These are phyloP conservation scores for Oryza meyeriana DNA, from an alignment of 176 grass and related monocot genomes.

Conservation along the genomic window DNA sequence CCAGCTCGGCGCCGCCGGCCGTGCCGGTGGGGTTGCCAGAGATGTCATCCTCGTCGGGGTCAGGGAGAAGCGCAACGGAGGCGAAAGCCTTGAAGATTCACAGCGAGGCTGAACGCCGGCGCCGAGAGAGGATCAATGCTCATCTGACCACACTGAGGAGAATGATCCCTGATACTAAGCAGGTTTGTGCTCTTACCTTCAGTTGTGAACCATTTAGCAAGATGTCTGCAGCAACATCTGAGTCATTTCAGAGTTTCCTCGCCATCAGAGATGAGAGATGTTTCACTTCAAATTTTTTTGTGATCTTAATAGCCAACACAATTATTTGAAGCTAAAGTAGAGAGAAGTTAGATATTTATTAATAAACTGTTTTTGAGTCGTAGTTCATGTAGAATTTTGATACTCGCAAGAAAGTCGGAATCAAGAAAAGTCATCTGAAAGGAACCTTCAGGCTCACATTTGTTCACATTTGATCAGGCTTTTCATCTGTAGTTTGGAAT, in stretches of 20 bases:
- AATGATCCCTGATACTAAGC: conserved; percentile 72
- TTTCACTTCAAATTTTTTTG: neutral
- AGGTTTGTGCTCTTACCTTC: conserved; percentile 38
- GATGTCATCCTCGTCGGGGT: conserved; percentile 39
- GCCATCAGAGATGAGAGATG: neutral
- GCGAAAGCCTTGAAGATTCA: conserved; percentile 65
- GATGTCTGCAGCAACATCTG: neutral
- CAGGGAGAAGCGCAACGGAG: conserved; percentile 36
- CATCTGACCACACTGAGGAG: conserved; percentile 67
- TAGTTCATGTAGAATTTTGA: neutral
- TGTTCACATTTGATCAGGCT: conserved; percentile 18
- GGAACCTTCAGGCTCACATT: neutral
- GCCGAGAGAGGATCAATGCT: conserved; percentile 84
- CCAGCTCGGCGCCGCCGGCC: neutral
- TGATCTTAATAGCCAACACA: neutral
- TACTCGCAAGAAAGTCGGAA: neutral
- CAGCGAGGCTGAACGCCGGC: conserved; percentile 82
- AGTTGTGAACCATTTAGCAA: neutral
- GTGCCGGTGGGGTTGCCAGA: neutral
- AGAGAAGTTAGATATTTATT: neutral
- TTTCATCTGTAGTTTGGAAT: conserved; percentile 12
- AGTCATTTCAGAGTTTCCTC: neutral
- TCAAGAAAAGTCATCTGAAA: neutral
- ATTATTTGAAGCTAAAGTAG: neutral
- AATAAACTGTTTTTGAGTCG: neutral